Evolutionary conservation across 768 basidiomycete species (phyloP).

Genomic region (Strobilomyces echinocephalus): DNA sequence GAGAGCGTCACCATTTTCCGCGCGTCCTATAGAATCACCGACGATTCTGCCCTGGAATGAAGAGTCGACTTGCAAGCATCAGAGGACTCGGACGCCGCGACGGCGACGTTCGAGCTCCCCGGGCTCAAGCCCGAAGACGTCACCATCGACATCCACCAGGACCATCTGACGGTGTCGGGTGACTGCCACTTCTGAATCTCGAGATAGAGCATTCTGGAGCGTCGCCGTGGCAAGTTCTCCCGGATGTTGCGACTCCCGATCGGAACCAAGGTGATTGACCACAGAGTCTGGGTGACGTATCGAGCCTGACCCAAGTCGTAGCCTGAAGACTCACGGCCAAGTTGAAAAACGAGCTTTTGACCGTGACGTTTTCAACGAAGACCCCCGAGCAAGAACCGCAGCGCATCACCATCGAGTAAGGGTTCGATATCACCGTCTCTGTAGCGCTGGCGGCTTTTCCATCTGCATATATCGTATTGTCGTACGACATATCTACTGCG

Average conservation of each 20-base stretch:
- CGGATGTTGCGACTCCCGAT: constrained; percentile 42
- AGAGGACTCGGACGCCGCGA: constrained; percentile 37
- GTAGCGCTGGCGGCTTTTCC: no score
- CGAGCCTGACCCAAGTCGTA: constrained; percentile 11
- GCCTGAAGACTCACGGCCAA: constrained; percentile 43
- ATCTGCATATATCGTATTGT: no score
- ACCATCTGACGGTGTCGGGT: constrained; percentile 45
- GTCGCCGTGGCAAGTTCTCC: constrained; percentile 42
- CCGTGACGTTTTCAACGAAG: constrained; percentile 44
- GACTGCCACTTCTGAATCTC: constrained; percentile 32
- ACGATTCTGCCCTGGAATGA: neutral
- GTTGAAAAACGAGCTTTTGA: constrained; percentile 45
- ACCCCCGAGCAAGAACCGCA: constrained; percentile 28
- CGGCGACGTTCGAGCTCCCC: constrained; percentile 53
- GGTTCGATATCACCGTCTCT: neutral
- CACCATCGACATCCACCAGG: constrained; percentile 43
- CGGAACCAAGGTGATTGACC: constrained; percentile 39
- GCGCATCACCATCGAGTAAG: neutral
- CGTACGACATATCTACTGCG: no score
- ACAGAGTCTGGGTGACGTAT: no score
- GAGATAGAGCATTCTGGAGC: constrained; percentile 39
- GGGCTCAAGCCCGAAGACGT: constrained; percentile 48
- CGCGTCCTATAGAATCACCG: neutral
- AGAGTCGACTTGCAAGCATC: constrained; percentile 47
- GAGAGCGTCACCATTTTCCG: neutral